phyloP scores from a whole-genome alignment of 2,329 filamentous ascomycete genomes.

The Xylariomycetidae sp. region DNA sequence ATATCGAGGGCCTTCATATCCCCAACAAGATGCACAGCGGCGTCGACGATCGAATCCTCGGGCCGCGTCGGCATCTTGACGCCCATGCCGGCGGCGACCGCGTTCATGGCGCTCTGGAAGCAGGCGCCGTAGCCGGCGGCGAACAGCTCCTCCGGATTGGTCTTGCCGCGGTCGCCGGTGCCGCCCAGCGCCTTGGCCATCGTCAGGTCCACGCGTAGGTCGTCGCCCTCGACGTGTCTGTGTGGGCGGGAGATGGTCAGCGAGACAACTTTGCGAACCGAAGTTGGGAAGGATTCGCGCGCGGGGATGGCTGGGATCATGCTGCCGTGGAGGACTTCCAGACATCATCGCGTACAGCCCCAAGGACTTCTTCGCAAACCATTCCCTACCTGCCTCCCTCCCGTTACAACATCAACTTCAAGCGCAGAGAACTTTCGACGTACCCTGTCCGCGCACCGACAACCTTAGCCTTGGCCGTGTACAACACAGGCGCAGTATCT shows the following conservation, averaged over 20 bases:
- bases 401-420: too few species aligned
- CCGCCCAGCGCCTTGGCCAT: conserved; percentile 15
- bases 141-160: conserved; percentile 16
- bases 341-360: too few species aligned
- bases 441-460: conserved; percentile 15
- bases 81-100: conserved; percentile 7
- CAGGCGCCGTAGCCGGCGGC: conserved; percentile 15
- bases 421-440: not conserved
- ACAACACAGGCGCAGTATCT: conserved; percentile 13
- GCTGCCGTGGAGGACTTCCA: too few species aligned
- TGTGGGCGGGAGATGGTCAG: not conserved
- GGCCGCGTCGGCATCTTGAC: conserved; percentile 8
- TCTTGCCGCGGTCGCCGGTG: conserved; percentile 12
- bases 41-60: conserved; percentile 11
- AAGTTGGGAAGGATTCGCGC: too few species aligned
- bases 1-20: conserved; percentile 14
- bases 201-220: conserved; percentile 9
- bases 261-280: too few species aligned
- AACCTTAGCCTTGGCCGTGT: conserved; percentile 12
- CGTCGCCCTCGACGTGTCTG: conserved; percentile 12
- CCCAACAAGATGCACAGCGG: conserved; percentile 14
- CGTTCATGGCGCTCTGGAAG: conserved; percentile 15
- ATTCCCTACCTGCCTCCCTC: too few species aligned
- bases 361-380: too few species aligned
- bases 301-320: too few species aligned